Evolutionary conservation across 2,329 filamentous ascomycete species (phyloP).

Genomic region (Xylaria arbuscula): DNA sequence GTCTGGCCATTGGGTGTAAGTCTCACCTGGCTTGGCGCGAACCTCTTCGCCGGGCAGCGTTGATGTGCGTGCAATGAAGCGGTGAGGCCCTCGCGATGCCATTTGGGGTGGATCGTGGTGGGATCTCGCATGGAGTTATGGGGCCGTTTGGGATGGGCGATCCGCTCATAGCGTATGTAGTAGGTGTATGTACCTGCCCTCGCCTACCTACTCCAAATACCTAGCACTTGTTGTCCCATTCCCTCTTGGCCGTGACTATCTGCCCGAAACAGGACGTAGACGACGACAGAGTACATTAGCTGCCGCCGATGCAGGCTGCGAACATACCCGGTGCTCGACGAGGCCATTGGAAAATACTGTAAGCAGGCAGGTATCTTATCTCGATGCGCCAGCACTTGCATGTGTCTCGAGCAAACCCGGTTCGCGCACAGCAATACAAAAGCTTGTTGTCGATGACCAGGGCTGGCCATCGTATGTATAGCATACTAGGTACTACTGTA

Average conservation of each 20-base stretch:
- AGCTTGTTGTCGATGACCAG: slow-evolving; percentile 6
- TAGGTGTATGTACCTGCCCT: neutral
- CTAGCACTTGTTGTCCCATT: slow-evolving; percentile 26
- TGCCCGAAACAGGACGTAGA: slow-evolving; percentile 21
- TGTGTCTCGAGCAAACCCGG: slow-evolving; percentile 13
- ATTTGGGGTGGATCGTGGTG: slow-evolving; percentile 42
- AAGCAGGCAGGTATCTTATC: neutral
- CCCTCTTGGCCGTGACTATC: slow-evolving; percentile 13
- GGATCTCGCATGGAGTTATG: slow-evolving; percentile 38
- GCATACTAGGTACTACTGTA: neutral
- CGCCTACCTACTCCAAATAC: too few species aligned
- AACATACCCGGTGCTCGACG: neutral
- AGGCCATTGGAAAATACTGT: slow-evolving; percentile 34
- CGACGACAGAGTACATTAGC: slow-evolving; percentile 36
- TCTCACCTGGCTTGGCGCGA: slow-evolving; percentile 37
- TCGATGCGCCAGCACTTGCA: slow-evolving; percentile 14
- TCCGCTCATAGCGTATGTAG: slow-evolving; percentile 31
- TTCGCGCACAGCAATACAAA: slow-evolving; percentile 7
- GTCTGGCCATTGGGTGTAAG: slow-evolving; percentile 35
- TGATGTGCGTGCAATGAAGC: slow-evolving; percentile 40
- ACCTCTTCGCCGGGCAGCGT: slow-evolving; percentile 36
- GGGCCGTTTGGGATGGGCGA: slow-evolving; percentile 27
- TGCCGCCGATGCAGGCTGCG: slow-evolving; percentile 39
- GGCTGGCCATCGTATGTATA: neutral
- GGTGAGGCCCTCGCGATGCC: slow-evolving; percentile 47